Evolutionary conservation across 495 filamentous ascomycete genomes (phyloP), one percentile per base, ranked within the genome.

Genomic region (Lasiosphaeria hispida): DNA sequence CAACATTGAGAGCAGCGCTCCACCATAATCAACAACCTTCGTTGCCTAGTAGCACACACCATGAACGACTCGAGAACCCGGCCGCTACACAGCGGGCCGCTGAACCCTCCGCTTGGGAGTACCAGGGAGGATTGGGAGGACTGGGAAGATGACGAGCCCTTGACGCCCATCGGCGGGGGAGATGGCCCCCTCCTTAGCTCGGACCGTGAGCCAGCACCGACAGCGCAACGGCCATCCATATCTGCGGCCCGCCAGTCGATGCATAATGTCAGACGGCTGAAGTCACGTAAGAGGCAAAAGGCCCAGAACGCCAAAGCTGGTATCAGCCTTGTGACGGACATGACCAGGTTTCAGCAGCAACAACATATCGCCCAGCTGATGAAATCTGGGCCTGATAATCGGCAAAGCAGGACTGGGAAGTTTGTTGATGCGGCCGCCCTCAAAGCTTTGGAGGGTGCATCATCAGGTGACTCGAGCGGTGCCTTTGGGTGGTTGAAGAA

Each of bases 301-400:
- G 78, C 75, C 2, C 82, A 82, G 58, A 86, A 81, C 55, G 77
- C 75, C 15, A 75, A 73, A 63, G 82, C 81, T 10, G 87, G 86
- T 3, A 77, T 91, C 66, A 89, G 81, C 61, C 62, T 92, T 4
- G 79, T 88, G 8, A 90, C 88, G 9, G 77, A 80, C 57, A 79
- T 80, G 75, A 63, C 75, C 14, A 64, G 61, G 42, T 70, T 79
- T 38, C 71, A 64, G n/a, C 63, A 68, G 15, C 63, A 65, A 42
- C 59, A 63, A 15, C 67, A 68, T 33, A 52, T 59, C 23, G 63
- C 64, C 48, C 59, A 64, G 14, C 69, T 57, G 40, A 55, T 63
- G 56, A 60, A 19, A 30, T 7, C 38, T 4, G 47, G 48, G 0
- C 56, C 51, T 0, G 62, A 58, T 4, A 60, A 58, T 33, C 56